Evolutionary conservation across 106 monocot genomes (phyloP).

Genomic region (Dendrobium officinale): DNA sequence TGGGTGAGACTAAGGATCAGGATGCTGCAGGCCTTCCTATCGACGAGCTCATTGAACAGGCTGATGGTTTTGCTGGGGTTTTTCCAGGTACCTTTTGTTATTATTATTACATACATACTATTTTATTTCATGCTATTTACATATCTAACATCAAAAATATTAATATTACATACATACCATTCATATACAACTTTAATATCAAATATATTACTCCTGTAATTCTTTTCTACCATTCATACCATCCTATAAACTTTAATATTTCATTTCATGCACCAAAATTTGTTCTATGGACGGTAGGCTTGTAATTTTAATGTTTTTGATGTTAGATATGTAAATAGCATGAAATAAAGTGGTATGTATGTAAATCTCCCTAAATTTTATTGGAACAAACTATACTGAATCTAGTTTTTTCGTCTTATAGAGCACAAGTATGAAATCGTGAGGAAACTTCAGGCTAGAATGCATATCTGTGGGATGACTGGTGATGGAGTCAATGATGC

Average conservation of each 20-base stretch:
- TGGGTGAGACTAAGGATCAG: neutral
- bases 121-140: no score
- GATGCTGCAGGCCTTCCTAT: neutral
- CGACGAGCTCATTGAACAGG: constrained; percentile 8
- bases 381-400: neutral
- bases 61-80: constrained; percentile 12
- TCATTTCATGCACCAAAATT: no score
- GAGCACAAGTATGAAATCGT: constrained; percentile 82
- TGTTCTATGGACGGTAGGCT: no score
- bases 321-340: no score
- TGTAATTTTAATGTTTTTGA: no score
- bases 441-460: constrained; percentile 56
- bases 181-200: no score
- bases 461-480: constrained; percentile 85
- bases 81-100: constrained; percentile 7
- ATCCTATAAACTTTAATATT: no score
- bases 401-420: constrained; percentile 9
- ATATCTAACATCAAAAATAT: no score
- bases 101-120: neutral
- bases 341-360: no score
- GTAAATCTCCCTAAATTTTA: neutral
- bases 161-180: no score
- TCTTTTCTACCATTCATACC: no score
- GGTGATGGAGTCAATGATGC: constrained; percentile 84
- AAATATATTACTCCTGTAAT: no score